Base-by-base conservation (phyloP, 2,329 filamentous ascomycete species). In the Venturia carpophila region DNA sequence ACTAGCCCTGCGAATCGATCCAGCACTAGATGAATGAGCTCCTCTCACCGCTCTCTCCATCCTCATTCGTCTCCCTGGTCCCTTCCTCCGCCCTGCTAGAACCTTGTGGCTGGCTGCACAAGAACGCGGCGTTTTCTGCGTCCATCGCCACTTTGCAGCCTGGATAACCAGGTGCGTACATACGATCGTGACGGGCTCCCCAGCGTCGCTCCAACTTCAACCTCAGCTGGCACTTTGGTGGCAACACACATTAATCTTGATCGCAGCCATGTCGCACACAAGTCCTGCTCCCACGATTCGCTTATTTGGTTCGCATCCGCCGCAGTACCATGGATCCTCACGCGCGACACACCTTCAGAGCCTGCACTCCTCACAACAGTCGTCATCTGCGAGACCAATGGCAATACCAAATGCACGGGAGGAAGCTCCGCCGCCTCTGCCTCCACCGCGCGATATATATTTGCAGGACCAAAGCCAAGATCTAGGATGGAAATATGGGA, bases 401-500 rank as follows among this genome's bases (percentile, higher is more conserved):
- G 79, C 85, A 67, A 88, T 89, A 72, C 84, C 84, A 62, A 80
- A 82, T 71, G 79, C 81, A 67, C 79, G 81, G 71, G 78, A 80
- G 39, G 68, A 73, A 55, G 78, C 79, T 62, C 86, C 87, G 66
- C 86, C 87, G 68, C 85, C 86, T 62, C 79, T 89, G 70, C 87
- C 86, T 70, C 87, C 87, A 66, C 83, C 86, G 63, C 80, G 79
- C 73, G 77, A 81, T 71, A 81, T 88, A 66, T 78, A 79, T 69
- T 82, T 84, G 67, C 75, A 85, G 68, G 77, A 79, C 69, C 74
- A 79, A 68, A 84, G 84, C 43, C 79, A 82, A 70, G 86, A 88
- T 74, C 79, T 82, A 65, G 85, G 82, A 67, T 88, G 84, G 84
- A 78, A 82, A 73, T 85, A 83, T 80, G 83, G 81, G 68, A 87